Conservation (phyloP, 2,329 filamentous ascomycete genomes). For the Dactylella cylindrospora region DNA sequence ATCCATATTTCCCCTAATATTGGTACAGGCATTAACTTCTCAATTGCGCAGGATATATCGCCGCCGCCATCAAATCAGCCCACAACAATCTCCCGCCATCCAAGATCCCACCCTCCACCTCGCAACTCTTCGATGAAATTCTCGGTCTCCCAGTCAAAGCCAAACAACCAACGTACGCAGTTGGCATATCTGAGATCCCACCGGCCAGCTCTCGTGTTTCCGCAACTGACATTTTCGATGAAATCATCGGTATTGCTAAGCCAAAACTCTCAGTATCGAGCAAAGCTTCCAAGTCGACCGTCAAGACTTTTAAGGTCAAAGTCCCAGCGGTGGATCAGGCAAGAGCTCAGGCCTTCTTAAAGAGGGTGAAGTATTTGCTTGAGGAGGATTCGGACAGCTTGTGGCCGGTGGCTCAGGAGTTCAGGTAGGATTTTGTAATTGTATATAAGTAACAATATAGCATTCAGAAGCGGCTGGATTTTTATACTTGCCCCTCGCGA, state of each 20-base stretch:
- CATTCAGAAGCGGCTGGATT: neutral
- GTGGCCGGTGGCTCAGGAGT: constrained; percentile 11
- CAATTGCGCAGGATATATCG: constrained; percentile 64
- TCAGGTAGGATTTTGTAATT: neutral
- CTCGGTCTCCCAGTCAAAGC: constrained; percentile 67
- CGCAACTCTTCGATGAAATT: constrained; percentile 76
- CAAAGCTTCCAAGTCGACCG: constrained; percentile 59
- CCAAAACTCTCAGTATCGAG: constrained; percentile 52
- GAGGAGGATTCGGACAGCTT: constrained; percentile 77
- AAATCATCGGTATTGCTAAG: constrained; percentile 62
- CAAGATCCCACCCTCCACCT: constrained; percentile 61
- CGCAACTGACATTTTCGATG: constrained; percentile 77
- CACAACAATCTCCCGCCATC: constrained; percentile 80
- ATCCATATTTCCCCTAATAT: neutral
- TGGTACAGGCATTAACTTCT: neutral
- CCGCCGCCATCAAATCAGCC: constrained; percentile 78
- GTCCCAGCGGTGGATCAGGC: constrained; percentile 79
- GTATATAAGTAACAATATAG: neutral
- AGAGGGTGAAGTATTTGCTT: constrained; percentile 79
- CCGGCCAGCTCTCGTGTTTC: constrained; percentile 50
- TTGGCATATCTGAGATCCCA: constrained; percentile 56
- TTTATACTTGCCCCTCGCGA: no score
- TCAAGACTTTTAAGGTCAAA: constrained; percentile 78
- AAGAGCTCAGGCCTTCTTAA: constrained; percentile 77
- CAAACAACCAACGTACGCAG: constrained; percentile 71